These are phyloP conservation scores for Sphaerostilbella broomeana DNA, from an alignment of 2,329 filamentous ascomycete species.

Conservation along the genomic window DNA sequence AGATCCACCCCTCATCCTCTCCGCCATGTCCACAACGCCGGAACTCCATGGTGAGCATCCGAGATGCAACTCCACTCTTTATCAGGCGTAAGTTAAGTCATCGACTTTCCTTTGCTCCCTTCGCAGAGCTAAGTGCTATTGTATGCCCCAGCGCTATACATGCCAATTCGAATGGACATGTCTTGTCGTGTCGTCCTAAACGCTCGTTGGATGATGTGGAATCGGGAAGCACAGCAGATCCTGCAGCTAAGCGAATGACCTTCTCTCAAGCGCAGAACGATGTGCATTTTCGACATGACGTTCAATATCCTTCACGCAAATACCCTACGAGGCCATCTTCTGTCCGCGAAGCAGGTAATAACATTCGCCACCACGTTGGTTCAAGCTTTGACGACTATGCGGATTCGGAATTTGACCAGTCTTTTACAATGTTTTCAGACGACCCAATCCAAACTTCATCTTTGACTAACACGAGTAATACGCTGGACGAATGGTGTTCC, in stretches of 20 bases:
- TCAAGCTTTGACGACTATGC: background rate
- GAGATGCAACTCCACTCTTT: too few relatives aligned
- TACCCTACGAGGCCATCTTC: too few relatives aligned
- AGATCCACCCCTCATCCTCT: too few relatives aligned
- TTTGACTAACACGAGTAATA: background rate
- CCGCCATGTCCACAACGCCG: too few relatives aligned
- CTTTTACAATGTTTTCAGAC: background rate
- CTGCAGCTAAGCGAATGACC: slow-evolving; percentile 3
- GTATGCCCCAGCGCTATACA: background rate
- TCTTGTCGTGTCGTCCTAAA: background rate
- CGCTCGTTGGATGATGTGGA: background rate
- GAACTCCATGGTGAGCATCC: too few relatives aligned
- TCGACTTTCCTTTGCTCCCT: too few relatives aligned
- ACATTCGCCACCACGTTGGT: background rate
- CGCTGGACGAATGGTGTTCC: background rate
- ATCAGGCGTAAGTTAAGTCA: too few relatives aligned
- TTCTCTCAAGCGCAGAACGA: background rate
- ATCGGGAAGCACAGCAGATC: background rate
- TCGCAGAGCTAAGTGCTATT: too few relatives aligned
- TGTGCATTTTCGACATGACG: background rate
- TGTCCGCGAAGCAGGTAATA: background rate
- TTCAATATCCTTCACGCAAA: background rate
- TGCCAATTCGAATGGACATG: background rate
- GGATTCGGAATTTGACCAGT: background rate
- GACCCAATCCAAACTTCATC: background rate